Base-by-base conservation (phyloP, 345 rosid genomes). In the Camelina sativa region DNA sequence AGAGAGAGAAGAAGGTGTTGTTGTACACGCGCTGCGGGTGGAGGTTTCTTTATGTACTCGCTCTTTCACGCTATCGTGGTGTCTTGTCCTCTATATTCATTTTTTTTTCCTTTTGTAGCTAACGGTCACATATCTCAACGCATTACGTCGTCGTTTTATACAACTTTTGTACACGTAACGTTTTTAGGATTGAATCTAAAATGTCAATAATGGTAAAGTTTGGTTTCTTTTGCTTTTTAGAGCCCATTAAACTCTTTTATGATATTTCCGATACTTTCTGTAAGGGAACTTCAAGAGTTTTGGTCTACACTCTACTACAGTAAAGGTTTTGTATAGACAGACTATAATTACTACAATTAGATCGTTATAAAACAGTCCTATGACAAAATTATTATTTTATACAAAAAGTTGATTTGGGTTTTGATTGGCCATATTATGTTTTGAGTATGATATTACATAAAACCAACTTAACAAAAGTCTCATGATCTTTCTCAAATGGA, bases 91-190 rank as follows among this genome's bases (percentile, higher is more conserved):
- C 11, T 32, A 6, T 50, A 11, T 60, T 79, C 61, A 41, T 65
- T 68, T 61, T 65, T 9, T 3, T 16, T 16, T 34, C 7, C 2
- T 34, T 6, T 15, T 2, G 19, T 7, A 57, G 62, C 48, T 76
- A 92, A 88, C 96, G 98, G 98, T 86, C 91, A 87, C 88, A 84
- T 86, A 86, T 82, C 78, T 81, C 77, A 37, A 87, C 65, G 83
- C 79, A 30, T 1, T 6, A 81, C 91, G 64, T 4, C 80, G 89
- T 65, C 89, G 95, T 87, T 71, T 74, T 4, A 4, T 63, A 16
- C 8, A n/a, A 0, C 13, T 19, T 66, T 28, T 2, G 1, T 16
- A 41, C 44, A 17, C 44, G 73, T 32, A 68, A 55, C 40, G 43
- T 17, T 70, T 70, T 59, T 20, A 0, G 16, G 17, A 46, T 58